A percentile compares a stretch with the other conserved stretches of the same genome.
These are phyloP conservation scores for Steccherinum ochraceum DNA, from an alignment of 768 basidiomycete species.

Conservation along the genomic window DNA sequence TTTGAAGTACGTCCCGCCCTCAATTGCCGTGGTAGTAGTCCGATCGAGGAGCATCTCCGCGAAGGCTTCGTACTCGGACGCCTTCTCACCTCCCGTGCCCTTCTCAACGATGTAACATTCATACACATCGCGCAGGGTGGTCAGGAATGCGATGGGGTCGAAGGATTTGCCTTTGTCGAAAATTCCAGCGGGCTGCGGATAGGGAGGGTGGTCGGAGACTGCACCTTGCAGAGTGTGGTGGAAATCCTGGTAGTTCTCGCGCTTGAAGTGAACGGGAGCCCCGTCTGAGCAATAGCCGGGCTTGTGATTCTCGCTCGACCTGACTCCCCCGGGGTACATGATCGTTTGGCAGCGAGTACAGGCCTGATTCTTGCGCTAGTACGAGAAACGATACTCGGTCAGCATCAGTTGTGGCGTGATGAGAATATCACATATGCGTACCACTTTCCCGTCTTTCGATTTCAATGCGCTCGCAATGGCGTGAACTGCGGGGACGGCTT, in stretches of 20 bases:
- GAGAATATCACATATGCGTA: too few species aligned
- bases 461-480: neutral
- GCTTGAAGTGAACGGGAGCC: neutral
- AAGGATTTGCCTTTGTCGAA: neutral
- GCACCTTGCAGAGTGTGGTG: neutral
- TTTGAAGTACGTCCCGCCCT: neutral
- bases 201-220: neutral
- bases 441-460: neutral
- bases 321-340: conserved; percentile 8
- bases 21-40: neutral
- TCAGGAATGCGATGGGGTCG: conserved; percentile 2
- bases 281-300: conserved; percentile 11
- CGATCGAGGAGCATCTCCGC: neutral
- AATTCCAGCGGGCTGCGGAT: conserved; percentile 2
- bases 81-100: neutral
- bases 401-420: too few species aligned
- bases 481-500: neutral
- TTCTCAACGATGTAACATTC: neutral
- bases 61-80: conserved; percentile 3
- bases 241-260: neutral
- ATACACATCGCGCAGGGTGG: neutral
- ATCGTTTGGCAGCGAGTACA: conserved; percentile 10
- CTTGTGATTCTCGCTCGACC: conserved; percentile 8
- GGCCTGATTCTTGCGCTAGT: conserved; percentile 4
- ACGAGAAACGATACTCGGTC: too few species aligned